Conservation (phyloP, 2,329 filamentous ascomycete species). For the Cercospora zeina region DNA sequence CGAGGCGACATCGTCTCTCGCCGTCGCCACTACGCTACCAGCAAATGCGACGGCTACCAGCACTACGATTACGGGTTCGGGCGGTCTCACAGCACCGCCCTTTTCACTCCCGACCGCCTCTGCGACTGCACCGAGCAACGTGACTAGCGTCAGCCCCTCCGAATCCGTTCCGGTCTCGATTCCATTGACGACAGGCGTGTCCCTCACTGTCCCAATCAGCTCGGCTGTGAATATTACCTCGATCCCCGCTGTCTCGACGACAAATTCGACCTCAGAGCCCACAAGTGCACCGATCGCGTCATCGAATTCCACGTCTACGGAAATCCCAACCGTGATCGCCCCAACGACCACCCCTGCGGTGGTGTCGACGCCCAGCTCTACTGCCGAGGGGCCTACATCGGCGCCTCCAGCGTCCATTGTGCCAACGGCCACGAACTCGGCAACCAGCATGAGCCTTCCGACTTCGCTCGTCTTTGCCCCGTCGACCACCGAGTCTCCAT, state of each 20-base stretch:
- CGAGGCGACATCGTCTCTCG: constrained; percentile 35
- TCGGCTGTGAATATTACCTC: constrained; percentile 5
- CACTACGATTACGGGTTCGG: constrained; percentile 20
- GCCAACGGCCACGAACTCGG: constrained; percentile 50
- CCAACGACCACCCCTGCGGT: constrained; percentile 19
- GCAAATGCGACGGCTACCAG: constrained; percentile 26
- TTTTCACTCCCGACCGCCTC: constrained; percentile 29
- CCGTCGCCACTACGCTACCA: constrained; percentile 18
- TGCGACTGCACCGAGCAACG: constrained; percentile 26
- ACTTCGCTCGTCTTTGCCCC: constrained; percentile 63
- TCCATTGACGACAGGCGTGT: constrained; percentile 26
- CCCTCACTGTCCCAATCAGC: constrained; percentile 19
- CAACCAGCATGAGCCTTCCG: constrained; percentile 54
- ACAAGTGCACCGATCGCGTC: not conserved
- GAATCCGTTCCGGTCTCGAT: constrained; percentile 15
- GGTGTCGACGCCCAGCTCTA: constrained; percentile 17
- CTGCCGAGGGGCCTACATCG: constrained; percentile 20
- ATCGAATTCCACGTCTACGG: constrained; percentile 10
- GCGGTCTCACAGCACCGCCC: constrained; percentile 30
- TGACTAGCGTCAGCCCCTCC: constrained; percentile 14
- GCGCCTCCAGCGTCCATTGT: constrained; percentile 45
- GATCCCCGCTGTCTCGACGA: constrained; percentile 2
- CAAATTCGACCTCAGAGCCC: not conserved
- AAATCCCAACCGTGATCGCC: constrained; percentile 3
- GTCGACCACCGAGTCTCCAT: constrained; percentile 38